These are phyloP conservation scores for Eucalyptus cladocalyx DNA, from an alignment of 345 rosid genomes.

Conservation along the genomic window DNA sequence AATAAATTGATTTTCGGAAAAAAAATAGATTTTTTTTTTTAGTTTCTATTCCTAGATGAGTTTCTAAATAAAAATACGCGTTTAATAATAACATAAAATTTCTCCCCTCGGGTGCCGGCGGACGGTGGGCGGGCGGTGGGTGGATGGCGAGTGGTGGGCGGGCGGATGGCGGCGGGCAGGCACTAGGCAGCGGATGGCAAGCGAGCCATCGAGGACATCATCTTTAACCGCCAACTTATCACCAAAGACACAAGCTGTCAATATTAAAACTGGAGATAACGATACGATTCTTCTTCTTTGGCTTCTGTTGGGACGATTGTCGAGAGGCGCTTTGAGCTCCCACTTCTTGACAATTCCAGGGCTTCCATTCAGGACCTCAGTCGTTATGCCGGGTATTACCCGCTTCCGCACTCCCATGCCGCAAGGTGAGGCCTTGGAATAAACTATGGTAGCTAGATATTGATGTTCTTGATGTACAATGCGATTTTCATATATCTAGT, in stretches of 20 bases:
- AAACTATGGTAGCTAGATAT: no score
- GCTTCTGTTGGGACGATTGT: neutral
- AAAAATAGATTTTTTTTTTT: no score
- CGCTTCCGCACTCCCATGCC: slow-evolving; percentile 46
- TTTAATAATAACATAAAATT: no score
- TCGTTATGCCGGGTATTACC: slow-evolving; percentile 68
- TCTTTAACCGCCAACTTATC: neutral
- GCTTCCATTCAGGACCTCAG: slow-evolving; percentile 48
- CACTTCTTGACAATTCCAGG: slow-evolving; percentile 5
- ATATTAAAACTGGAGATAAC: neutral
- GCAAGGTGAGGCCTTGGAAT: slow-evolving; percentile 37
- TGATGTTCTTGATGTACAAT: neutral
- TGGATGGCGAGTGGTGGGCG: no score
- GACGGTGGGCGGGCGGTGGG: no score
- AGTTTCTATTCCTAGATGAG: no score
- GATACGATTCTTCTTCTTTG: neutral
- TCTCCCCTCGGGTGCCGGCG: no score
- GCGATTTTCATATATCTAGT: neutral
- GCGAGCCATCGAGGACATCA: neutral
- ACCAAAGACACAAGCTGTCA: slow-evolving; percentile 15
- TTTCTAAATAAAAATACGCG: no score
- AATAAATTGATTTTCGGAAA: no score
- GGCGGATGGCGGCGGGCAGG: no score
- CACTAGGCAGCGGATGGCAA: no score
- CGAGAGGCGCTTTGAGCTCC: slow-evolving; percentile 24